phyloP scores from a whole-genome alignment of 2,329 filamentous ascomycete genomes.

The Fusarium penzigii region DNA sequence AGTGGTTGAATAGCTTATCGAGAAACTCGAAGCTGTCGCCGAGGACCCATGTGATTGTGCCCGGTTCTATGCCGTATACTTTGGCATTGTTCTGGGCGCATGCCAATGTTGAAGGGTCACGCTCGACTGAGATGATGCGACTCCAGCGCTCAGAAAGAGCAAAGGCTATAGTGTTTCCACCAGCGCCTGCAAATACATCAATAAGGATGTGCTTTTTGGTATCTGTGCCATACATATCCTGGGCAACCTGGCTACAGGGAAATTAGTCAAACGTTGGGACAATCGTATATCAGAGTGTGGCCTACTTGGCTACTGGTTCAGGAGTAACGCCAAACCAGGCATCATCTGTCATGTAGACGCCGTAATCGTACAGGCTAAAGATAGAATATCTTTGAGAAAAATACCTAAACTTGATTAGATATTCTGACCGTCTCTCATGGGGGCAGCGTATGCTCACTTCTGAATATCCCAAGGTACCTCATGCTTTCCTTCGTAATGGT shows the following conservation, averaged over 20 bases:
- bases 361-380: conserved; percentile 84
- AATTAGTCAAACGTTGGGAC: conserved; percentile 1
- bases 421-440: neutral
- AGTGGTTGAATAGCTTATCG: conserved; percentile 40
- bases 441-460: conserved; percentile 59
- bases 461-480: conserved; percentile 82
- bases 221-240: conserved; percentile 63
- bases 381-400: conserved; percentile 87
- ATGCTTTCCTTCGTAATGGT: conserved; percentile 70
- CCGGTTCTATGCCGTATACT: conserved; percentile 75
- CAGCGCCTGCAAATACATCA: conserved; percentile 88
- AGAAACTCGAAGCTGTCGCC: conserved; percentile 84
- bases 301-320: conserved; percentile 82
- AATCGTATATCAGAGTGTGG: conserved; percentile 9
- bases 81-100: conserved; percentile 92
- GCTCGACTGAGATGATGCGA: conserved; percentile 86
- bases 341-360: conserved; percentile 87
- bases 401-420: conserved; percentile 60
- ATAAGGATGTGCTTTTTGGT: conserved; percentile 67
- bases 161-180: conserved; percentile 95
- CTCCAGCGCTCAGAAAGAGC: conserved; percentile 78
- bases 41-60: conserved; percentile 77
- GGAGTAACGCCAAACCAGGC: conserved; percentile 98
- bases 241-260: conserved; percentile 67
- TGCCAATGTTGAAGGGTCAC: conserved; percentile 73